Evolutionary conservation across 805 yeast species (phyloP).

Genomic region (Brettanomyces bruxellensis): DNA sequence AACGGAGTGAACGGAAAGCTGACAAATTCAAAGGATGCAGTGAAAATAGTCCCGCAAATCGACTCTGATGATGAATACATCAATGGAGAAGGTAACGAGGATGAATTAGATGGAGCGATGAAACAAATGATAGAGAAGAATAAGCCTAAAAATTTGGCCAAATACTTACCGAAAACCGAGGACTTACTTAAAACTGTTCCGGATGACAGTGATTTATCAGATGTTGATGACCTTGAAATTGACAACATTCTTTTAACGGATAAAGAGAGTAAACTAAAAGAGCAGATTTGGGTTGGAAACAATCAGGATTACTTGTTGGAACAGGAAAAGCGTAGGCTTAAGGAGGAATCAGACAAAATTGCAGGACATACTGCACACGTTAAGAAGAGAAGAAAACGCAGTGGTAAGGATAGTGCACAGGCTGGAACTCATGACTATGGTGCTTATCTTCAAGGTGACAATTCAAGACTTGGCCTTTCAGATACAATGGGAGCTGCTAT

Average conservation of each 20-base stretch:
- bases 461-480: slow-evolving; percentile 24
- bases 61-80: slow-evolving; percentile 3
- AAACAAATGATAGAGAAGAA: slow-evolving; percentile 32
- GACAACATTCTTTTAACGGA: slow-evolving; percentile 49
- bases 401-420: slow-evolving; percentile 16
- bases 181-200: slow-evolving; percentile 43
- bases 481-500: slow-evolving; percentile 39
- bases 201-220: slow-evolving; percentile 58
- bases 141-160: slow-evolving; percentile 46
- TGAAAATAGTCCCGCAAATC: background rate
- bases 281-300: slow-evolving; percentile 80
- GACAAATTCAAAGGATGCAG: slow-evolving; percentile 3
- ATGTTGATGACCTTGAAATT: slow-evolving; percentile 79
- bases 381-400: slow-evolving; percentile 36
- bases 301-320: slow-evolving; percentile 80
- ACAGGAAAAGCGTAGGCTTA: slow-evolving; percentile 76
- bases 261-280: slow-evolving; percentile 67
- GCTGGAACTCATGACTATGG: slow-evolving; percentile 21
- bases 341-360: slow-evolving; percentile 77
- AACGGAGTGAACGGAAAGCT: slow-evolving; percentile 8
- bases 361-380: slow-evolving; percentile 62
- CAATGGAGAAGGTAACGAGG: slow-evolving; percentile 15
- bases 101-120: slow-evolving; percentile 19
- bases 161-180: slow-evolving; percentile 45
- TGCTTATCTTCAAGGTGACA: slow-evolving; percentile 15